Percentiles rank a stretch among this genome's conserved stretches.
These are phyloP conservation scores for Cladophialophora bantiana DNA, from an alignment of 2,329 filamentous ascomycete genomes.

Conservation along the genomic window DNA sequence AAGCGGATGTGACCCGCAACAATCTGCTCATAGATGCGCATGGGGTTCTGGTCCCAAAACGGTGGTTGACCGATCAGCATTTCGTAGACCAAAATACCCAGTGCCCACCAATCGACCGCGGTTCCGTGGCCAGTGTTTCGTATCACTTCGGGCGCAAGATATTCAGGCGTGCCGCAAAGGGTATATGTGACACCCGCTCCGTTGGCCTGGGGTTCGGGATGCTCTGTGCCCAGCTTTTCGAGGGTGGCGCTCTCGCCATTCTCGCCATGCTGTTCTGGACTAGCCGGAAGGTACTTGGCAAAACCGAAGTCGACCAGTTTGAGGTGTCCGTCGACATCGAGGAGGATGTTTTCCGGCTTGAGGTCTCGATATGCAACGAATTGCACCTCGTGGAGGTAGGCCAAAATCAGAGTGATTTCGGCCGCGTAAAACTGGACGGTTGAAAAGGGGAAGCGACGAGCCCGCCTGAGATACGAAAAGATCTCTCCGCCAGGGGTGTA, in stretches of 20 bases:
- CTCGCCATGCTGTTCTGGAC: constrained; percentile 23
- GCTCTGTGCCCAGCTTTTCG: constrained; percentile 24
- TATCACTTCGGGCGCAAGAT: constrained; percentile 72
- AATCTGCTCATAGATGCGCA: constrained; percentile 74
- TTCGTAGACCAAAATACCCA: constrained; percentile 72
- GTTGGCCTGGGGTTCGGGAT: constrained; percentile 32
- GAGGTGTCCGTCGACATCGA: constrained; percentile 69
- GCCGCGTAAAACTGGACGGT: constrained; percentile 71
- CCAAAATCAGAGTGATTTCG: constrained; percentile 70
- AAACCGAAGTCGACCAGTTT: constrained; percentile 74
- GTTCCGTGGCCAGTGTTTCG: constrained; percentile 69
- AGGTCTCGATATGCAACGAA: constrained; percentile 71
- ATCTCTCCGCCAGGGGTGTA: constrained; percentile 73
- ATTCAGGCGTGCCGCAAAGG: constrained; percentile 71
- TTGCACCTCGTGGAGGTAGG: constrained; percentile 68
- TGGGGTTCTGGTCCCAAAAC: constrained; percentile 73
- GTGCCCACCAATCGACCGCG: constrained; percentile 73
- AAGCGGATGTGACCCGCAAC: constrained; percentile 69
- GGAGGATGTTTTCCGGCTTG: constrained; percentile 73
- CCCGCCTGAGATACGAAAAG: constrained; percentile 69
- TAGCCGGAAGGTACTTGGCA: constrained; percentile 65
- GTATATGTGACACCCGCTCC: constrained; percentile 61
- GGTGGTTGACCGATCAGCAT: constrained; percentile 72
- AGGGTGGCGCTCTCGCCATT: constrained; percentile 20
- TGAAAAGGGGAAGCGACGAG: constrained; percentile 64